Evolutionary conservation across 768 basidiomycete species (phyloP), one percentile per base, ranked within the genome.

Genomic region (Suillus subalutaceus): DNA sequence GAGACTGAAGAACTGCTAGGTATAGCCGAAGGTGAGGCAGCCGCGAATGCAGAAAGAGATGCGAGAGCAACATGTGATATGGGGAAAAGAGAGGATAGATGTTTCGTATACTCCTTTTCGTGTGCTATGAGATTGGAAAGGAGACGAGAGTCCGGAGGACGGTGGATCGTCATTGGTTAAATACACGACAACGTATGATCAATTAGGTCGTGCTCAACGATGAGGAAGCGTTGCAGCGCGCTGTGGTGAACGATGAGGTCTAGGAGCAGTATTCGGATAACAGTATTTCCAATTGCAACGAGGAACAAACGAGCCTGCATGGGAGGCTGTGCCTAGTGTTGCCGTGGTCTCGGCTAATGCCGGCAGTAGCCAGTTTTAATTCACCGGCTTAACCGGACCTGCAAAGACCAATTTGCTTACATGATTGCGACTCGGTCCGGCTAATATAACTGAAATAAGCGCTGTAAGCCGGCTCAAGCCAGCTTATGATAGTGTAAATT

Each of bases 31-130:
- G 88, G 78, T 0, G 88, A 88, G 5, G 90, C 86, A 2, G 90
- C 82, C 4, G 91, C 90, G 75, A 90, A 94, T 1, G 91, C 91
- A 23, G 88, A 83, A 65, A 91, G 85, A 2, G 88, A 86, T 8
- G 89, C 84, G 37, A 90, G 79, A 1, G 90, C 87, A 0, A 86
- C 76, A 68, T 86, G 84, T 13, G 89, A 89, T 35, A 84, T 72
- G 57, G 86, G 85, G 30, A 93, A 81, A 48, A 92, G 80, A 23
- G 80, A 68, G n/a, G 73, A 71, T 37, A 93, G 80, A 10, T 88
- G 84, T 69, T 87, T 88, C 2, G 85, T 78, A 72, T 91, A 90
- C 43, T 90, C 90, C 72, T 90, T 91, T 75, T 93, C 92, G 67
- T 87, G 84, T 7, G 79, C 77, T 59, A 92, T 81, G 38, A 94